Evolutionary conservation across 139 green algal genomes (phyloP).

Genomic region (Coccomyxa sp.): DNA sequence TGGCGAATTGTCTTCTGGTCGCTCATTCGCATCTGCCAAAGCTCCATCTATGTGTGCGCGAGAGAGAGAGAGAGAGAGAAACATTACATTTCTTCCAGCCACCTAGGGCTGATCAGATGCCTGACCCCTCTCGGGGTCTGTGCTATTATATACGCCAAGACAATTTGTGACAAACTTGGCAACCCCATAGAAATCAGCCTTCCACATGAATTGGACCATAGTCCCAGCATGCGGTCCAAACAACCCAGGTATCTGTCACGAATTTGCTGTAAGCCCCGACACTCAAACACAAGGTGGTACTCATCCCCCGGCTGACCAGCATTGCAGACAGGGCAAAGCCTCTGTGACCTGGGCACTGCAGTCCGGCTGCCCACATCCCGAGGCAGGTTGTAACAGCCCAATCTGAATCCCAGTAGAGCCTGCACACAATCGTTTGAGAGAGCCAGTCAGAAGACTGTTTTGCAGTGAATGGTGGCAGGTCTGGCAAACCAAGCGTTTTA

Average conservation of each 20-base stretch:
- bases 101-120: slow-evolving; percentile 1
- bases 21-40: no score
- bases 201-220: neutral
- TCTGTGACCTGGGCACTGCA: slow-evolving; percentile 1
- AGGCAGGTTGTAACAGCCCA: neutral
- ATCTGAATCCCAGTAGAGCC: neutral
- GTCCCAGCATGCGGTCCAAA: neutral
- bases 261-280: neutral
- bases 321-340: neutral
- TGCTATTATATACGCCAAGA: neutral
- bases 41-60: neutral
- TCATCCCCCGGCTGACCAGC: neutral
- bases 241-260: neutral
- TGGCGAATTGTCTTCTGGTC: no score
- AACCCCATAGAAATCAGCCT: neutral
- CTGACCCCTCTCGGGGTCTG: neutral
- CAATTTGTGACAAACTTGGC: neutral
- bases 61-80: neutral
- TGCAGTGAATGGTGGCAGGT: neutral
- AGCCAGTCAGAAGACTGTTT: neutral
- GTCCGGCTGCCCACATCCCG: neutral
- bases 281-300: neutral
- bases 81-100: neutral
- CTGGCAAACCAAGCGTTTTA: neutral
- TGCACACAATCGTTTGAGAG: neutral